A percentile compares a stretch with the other conserved stretches of the same genome.
Conservation (phyloP, 495 filamentous ascomycete genomes). For the Cercophora samala region DNA sequence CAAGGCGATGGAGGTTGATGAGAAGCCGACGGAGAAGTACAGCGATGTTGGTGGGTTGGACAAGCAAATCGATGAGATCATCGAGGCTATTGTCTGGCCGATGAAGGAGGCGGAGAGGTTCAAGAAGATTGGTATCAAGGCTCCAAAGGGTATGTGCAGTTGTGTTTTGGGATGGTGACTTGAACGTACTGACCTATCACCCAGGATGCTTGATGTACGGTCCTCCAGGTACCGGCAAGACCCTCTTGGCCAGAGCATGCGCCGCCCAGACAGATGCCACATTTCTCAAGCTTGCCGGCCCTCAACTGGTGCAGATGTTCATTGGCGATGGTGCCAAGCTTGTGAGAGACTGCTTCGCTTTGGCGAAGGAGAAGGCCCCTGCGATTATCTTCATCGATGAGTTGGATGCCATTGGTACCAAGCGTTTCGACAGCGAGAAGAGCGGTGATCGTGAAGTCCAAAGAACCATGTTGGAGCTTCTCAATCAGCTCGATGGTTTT, state of each 20-base stretch:
- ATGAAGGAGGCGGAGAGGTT: constrained; percentile 99
- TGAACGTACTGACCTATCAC: constrained; percentile 57
- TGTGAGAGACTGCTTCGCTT: constrained; percentile 92
- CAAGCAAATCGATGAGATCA: constrained; percentile 99
- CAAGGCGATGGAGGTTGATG: constrained; percentile 99
- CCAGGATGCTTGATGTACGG: constrained; percentile 78
- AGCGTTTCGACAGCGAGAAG: constrained; percentile 99
- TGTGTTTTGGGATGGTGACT: not conserved
- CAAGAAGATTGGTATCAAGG: constrained; percentile 99
- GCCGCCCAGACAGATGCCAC: constrained; percentile 98
- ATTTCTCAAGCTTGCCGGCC: constrained; percentile 97
- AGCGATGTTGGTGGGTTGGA: constrained; percentile 95
- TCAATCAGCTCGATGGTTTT: constrained; percentile 98
- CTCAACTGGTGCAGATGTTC: constrained; percentile 99
- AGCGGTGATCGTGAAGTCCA: constrained; percentile 97
- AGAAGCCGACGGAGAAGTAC: constrained; percentile 99
- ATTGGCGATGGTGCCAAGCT: constrained; percentile 98
- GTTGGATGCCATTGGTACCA: constrained; percentile 93
- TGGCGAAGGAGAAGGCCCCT: constrained; percentile 97
- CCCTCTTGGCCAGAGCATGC: constrained; percentile 92
- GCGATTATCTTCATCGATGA: constrained; percentile 99
- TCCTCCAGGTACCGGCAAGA: constrained; percentile 95
- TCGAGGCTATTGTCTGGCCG: constrained; percentile 99
- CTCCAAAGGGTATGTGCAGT: constrained; percentile 79
- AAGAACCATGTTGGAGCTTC: constrained; percentile 96